phyloP scores from a whole-genome alignment of 176 grass and related monocot genomes.

The Musa acuminata region DNA sequence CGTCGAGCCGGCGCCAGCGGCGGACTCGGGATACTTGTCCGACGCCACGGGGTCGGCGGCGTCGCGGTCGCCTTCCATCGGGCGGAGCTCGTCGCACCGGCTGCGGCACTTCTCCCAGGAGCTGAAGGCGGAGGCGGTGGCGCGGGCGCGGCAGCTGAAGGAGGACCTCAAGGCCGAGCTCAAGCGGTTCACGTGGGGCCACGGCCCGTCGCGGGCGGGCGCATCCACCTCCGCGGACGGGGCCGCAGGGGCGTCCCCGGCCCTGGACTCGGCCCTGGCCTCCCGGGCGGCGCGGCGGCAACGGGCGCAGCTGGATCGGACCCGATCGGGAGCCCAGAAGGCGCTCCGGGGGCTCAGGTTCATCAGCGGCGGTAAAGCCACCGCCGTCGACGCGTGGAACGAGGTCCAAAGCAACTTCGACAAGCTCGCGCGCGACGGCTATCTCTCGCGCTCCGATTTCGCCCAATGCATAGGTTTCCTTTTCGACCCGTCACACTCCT shows the following conservation, averaged over 20 bases:
- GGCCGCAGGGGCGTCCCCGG: conserved; percentile 7
- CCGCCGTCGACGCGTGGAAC: conserved; percentile 47
- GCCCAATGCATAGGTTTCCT: conserved; percentile 85
- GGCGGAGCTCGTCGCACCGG: conserved; percentile 62
- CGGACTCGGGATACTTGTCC: neutral
- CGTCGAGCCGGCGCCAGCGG: conserved; percentile 66
- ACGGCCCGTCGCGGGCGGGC: neutral
- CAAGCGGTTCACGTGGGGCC: conserved; percentile 54
- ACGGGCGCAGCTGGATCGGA: conserved; percentile 84
- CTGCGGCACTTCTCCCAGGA: conserved; percentile 89
- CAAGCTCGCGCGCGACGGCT: conserved; percentile 53
- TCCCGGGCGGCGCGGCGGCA: conserved; percentile 51
- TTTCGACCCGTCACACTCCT: neutral
- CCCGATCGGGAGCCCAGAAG: conserved; percentile 66
- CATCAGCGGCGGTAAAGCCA: conserved; percentile 76
- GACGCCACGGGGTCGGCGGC: conserved; percentile 12
- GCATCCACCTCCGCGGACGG: neutral
- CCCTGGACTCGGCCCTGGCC: conserved; percentile 67
- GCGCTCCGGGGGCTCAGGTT: conserved; percentile 83
- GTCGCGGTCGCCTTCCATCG: conserved; percentile 73
- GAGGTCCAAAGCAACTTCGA: conserved; percentile 73
- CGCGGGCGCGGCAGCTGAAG: conserved; percentile 65
- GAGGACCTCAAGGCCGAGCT: conserved; percentile 64
- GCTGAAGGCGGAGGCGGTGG: conserved; percentile 69
- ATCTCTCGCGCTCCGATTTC: conserved; percentile 74